Conservation (phyloP, 257 asterid genomes). For the Avicennia marina region DNA sequence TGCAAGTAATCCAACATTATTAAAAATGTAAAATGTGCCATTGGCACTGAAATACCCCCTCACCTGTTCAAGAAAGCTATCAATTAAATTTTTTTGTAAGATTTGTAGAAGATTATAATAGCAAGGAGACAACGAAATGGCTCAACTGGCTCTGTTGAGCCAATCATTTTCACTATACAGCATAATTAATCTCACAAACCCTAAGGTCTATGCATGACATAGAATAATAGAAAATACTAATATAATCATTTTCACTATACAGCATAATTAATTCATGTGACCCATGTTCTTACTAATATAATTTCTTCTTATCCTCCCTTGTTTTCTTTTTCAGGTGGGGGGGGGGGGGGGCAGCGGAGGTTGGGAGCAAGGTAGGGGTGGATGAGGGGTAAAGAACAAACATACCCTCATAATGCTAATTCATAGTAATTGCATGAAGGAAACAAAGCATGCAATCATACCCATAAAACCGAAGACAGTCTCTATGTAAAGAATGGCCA, state of each 20-base stretch:
- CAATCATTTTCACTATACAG: background rate
- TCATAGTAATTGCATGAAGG: background rate
- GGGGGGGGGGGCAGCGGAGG: too few relatives aligned
- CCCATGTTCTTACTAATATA: too few relatives aligned
- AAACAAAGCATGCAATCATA: constrained; percentile 31
- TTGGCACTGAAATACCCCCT: too few relatives aligned
- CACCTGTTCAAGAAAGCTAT: background rate
- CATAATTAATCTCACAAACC: constrained; percentile 1
- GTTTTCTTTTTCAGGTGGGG: too few relatives aligned
- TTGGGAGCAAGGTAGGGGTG: too few relatives aligned
- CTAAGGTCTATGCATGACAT: constrained; percentile 5
- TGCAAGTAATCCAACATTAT: constrained; percentile 33
- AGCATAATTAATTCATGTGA: too few relatives aligned
- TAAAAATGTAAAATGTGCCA: constrained; percentile 15
- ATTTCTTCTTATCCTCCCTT: too few relatives aligned
- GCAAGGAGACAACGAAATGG: background rate
- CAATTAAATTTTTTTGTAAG: constrained; percentile 8
- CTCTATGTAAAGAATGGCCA: constrained; percentile 94
- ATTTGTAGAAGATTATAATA: constrained; percentile 2
- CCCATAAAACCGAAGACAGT: constrained; percentile 98
- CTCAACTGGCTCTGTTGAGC: background rate
- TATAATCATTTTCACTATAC: too few relatives aligned
- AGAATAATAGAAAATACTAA: background rate
- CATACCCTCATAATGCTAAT: constrained; percentile 6
- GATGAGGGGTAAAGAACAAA: background rate